Percentiles rank a stretch among this genome's conserved stretches.
These are phyloP conservation scores for Clavispora santaluciae DNA, from an alignment of 805 yeast genomes.

Conservation along the genomic window DNA sequence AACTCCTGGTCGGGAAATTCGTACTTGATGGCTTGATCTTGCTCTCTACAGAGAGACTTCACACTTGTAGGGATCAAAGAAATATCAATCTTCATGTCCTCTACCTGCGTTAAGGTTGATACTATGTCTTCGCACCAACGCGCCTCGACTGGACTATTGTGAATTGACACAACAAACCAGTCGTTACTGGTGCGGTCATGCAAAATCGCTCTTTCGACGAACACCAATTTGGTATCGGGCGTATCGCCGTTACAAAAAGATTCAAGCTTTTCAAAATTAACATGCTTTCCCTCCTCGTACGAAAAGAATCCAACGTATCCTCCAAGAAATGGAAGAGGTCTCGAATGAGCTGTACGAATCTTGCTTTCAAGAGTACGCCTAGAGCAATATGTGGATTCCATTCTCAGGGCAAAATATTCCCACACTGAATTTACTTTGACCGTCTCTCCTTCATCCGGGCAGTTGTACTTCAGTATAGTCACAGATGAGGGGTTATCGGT, in stretches of 20 bases:
- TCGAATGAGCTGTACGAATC: conserved; percentile 13
- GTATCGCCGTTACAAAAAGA: conserved; percentile 36
- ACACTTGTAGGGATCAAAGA: conserved; percentile 21
- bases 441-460: neutral
- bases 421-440: conserved; percentile 38
- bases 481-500: conserved; percentile 35
- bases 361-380: conserved; percentile 22
- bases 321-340: conserved; percentile 75
- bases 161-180: conserved; percentile 51
- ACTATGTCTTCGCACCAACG: conserved; percentile 30
- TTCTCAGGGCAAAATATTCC: conserved; percentile 45
- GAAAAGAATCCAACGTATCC: conserved; percentile 84
- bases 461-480: conserved; percentile 22
- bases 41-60: conserved; percentile 19
- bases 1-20: conserved; percentile 48
- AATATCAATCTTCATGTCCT: conserved; percentile 13
- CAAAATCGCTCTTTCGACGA: conserved; percentile 59
- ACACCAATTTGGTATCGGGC: conserved; percentile 76
- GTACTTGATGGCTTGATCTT: conserved; percentile 25
- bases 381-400: conserved; percentile 35
- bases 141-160: conserved; percentile 25
- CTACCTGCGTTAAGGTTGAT: conserved; percentile 6
- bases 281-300: conserved; percentile 76
- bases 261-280: conserved; percentile 28
- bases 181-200: conserved; percentile 43